A percentile compares a stretch with the other conserved stretches of the same genome.
phyloP scores from a whole-genome alignment of 2,329 filamentous ascomycete species.

The Paecilomyces dactylethromorphus region DNA sequence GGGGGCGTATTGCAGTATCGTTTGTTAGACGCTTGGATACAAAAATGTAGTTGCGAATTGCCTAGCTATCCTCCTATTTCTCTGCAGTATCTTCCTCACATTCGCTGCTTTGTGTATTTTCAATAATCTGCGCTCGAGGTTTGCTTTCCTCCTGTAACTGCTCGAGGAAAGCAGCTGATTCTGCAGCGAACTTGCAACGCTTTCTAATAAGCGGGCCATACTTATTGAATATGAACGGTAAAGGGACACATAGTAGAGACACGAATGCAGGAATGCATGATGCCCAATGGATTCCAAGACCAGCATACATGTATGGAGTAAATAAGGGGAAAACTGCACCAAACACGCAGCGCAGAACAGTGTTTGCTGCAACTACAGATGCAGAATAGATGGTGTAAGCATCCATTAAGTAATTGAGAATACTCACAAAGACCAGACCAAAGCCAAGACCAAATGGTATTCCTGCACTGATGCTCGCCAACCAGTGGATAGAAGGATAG shows the following conservation, averaged over 20 bases:
- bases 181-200: constrained; percentile 29
- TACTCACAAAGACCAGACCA: constrained; percentile 24
- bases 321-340: constrained; percentile 40
- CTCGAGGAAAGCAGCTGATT: constrained; percentile 22
- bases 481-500: constrained; percentile 30
- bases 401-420: constrained; percentile 32
- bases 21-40: too few species aligned
- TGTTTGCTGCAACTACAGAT: constrained; percentile 30
- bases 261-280: constrained; percentile 33
- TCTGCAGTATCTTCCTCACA: too few species aligned
- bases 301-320: constrained; percentile 32
- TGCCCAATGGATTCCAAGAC: constrained; percentile 38
- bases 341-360: constrained; percentile 34
- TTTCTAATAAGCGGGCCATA: constrained; percentile 27
- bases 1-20: too few species aligned
- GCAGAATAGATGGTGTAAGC: constrained; percentile 30
- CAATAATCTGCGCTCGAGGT: too few species aligned
- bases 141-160: constrained; percentile 6
- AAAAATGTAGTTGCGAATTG: too few species aligned
- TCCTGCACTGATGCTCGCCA: constrained; percentile 20
- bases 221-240: constrained; percentile 32
- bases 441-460: constrained; percentile 28
- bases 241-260: constrained; percentile 26
- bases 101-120: too few species aligned
- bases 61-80: too few species aligned